Evolutionary conservation across 331 rosid species (phyloP), one percentile per base, ranked within the genome.

Genomic region (Arachis monticola): DNA sequence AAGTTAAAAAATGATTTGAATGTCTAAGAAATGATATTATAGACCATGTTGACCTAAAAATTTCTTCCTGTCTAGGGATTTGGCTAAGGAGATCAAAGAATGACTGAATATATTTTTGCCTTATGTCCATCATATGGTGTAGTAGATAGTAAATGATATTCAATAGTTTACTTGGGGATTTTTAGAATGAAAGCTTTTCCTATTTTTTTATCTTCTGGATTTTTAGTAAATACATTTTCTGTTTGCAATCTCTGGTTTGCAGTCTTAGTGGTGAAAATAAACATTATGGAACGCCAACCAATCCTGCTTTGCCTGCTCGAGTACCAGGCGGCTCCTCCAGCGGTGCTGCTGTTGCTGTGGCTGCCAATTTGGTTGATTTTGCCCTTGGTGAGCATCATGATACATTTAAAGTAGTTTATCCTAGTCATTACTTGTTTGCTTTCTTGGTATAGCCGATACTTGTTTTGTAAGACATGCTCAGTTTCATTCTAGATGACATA

Each of bases 261-360:
- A 90, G 99, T 67, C 85, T 92, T 51, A 73, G 81, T 65, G 99
- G 99, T 8, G 92, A 90, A 71, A 95, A 92, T 80, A 88, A 89
- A 69, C 93, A 92, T 75, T 92, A 83, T 64, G 89, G 72, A 68
- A 84, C 90, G 12, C 99, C 97, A 4, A 88, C 90, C 61, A 95
- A 95, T 79, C 99, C 99, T 32, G 83, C 89, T 46, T 87, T 67
- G 7, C 89, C 88, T 78, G 66, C 87, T 44, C 90, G 91, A 69
- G 69, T 86, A 64, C 93, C 99, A 0, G 99, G 99, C 59, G 99
- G 97, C 66, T 82, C 97, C 64, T 95, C 96, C 30, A 81, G 99
- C 75, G 99, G 98, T 72, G 93, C 97, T 74, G 96, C 99, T 3
- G 97, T 92, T 22, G 96, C 97, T 63, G 97, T 95, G 72, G 98